phyloP scores from a whole-genome alignment of 2,329 filamentous ascomycete genomes.

The Zopfia rhizophila region DNA sequence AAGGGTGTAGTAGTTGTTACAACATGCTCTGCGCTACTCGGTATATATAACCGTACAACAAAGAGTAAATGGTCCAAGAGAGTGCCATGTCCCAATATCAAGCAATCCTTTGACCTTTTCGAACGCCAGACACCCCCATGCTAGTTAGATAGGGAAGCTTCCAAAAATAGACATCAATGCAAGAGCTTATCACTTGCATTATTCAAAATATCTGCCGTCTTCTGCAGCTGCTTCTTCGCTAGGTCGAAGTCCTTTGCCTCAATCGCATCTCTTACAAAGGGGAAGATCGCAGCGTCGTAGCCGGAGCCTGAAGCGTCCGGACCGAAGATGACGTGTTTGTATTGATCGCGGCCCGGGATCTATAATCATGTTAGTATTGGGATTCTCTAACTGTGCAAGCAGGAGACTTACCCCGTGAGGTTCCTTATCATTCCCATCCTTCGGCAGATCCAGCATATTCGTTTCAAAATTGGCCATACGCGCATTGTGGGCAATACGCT shows the following conservation, averaged over 20 bases:
- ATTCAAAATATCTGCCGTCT: conserved; percentile 74
- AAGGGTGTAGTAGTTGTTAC: no score
- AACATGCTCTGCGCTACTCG: no score
- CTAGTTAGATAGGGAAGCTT: no score
- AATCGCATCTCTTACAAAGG: conserved; percentile 84
- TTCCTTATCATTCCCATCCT: conserved; percentile 55
- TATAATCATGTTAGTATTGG: conserved; percentile 24
- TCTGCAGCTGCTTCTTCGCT: conserved; percentile 75
- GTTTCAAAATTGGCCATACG: conserved; percentile 85
- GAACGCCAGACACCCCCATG: no score
- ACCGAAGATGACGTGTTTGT: conserved; percentile 91
- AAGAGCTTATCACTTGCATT: conserved; percentile 66
- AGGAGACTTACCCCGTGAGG: conserved; percentile 70
- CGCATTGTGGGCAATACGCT: conserved; percentile 80
- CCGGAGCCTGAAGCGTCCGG: conserved; percentile 78
- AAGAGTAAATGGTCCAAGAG: no score
- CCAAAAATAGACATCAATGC: no score
- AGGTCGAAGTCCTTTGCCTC: conserved; percentile 75
- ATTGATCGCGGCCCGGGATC: conserved; percentile 87
- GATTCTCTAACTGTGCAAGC: neutral
- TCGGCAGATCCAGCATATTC: conserved; percentile 79
- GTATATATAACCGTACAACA: no score
- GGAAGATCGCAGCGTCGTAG: conserved; percentile 74
- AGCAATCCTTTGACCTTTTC: no score
- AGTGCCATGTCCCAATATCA: no score